Conservation (phyloP, 768 basidiomycete genomes). For the Rhizopogon salebrosus region DNA sequence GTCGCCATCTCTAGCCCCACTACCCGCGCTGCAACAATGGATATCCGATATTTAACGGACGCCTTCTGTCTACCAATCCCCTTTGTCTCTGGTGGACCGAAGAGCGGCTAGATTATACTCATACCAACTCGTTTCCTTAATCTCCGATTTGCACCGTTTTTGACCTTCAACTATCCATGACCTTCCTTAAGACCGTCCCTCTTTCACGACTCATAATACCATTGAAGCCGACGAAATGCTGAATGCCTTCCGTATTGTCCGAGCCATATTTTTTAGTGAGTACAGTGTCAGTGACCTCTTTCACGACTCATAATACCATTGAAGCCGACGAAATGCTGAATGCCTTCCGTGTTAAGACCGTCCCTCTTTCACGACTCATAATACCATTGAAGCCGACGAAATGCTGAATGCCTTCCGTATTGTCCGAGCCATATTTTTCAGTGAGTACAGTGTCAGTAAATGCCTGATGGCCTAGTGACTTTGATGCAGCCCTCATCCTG, state of each 20-base stretch:
- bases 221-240: constrained; percentile 27
- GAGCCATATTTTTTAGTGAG: constrained; percentile 56
- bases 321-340: constrained; percentile 34
- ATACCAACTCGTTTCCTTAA: not conserved
- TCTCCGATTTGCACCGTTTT: not conserved
- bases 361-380: constrained; percentile 14
- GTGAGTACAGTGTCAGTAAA: constrained; percentile 30
- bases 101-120: constrained; percentile 5
- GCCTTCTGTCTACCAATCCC: not conserved
- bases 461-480: not conserved
- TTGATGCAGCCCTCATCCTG: constrained; percentile 31
- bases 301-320: constrained; percentile 11
- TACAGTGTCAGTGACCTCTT: constrained; percentile 1
- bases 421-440: constrained; percentile 51
- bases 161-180: not conserved
- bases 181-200: not conserved
- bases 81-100: constrained; percentile 19
- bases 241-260: constrained; percentile 52
- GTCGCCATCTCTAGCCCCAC: not conserved
- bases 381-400: constrained; percentile 7
- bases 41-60: constrained; percentile 10
- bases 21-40: constrained; percentile 5
- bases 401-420: constrained; percentile 53
- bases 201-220: constrained; percentile 13
- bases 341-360: constrained; percentile 51